Base-by-base conservation (phyloP, 1,284 basidiomycete species). In the Irpex sp. region DNA sequence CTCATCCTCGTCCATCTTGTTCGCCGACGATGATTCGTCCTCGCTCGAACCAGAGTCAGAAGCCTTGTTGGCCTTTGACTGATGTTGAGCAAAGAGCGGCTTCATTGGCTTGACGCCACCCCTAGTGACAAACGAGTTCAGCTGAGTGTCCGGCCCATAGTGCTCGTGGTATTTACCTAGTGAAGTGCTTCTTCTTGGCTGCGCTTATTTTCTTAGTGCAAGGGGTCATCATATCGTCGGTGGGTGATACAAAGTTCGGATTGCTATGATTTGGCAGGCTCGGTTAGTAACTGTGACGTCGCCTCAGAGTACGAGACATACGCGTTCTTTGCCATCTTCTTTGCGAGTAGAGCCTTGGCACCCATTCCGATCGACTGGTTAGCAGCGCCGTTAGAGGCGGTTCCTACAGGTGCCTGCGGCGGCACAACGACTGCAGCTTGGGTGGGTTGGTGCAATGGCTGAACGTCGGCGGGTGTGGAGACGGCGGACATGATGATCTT, bases 201-300 rank as follows among this genome's bases (percentile, higher is more conserved):
- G 90, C 90, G 59, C 82, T 89, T 61, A 97, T 84, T 77, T 97
- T 97, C 77, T 94, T 89, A 4, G 94, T 92, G 74, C 88, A 88
- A 1, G 95, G 95, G 3, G 94, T 96, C 82, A 97, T 87, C 75
- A 97, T 81, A 71, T 92, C 93, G 76, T 98, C 95, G 7, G 95
- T 97, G 5, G 95, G 95, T 13, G 95, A 97, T 68, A 94, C 79
- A 69, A 85, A 94, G 54, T 84, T 86, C 7, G 92, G 88, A 75
- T 94, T 94, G 71, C 93, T 93, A 72, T 62, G 43, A 2, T n/a
- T 43, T 35, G 11, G 49, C 31, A 50, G 50, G 37, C 15, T 47
- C 53, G 33, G 57, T 54, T 35, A 26, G 46, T 26, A 15, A 39
- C 26, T 35, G 43, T n/a, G 21, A 57, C 58, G 21, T 19, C 11